Percentiles rank a stretch among this genome's conserved stretches.
These are phyloP conservation scores for Coemansia sp. DNA, from an alignment of 192 early-diverging fungal genomes.

Conservation along the genomic window DNA sequence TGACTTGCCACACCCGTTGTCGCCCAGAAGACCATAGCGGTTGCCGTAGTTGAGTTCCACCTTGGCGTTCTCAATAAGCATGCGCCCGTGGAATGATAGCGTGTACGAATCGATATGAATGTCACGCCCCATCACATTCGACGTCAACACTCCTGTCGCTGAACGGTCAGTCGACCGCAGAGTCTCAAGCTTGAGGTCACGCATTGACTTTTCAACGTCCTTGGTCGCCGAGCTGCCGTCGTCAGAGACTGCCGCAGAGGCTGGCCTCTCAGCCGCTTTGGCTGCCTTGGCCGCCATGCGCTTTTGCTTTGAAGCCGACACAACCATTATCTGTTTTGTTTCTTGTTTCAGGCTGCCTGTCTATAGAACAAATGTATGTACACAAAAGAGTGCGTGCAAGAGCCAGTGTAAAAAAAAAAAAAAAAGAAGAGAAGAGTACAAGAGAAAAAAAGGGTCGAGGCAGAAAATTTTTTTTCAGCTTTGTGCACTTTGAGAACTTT, in stretches of 20 bases:
- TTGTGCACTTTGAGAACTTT: neutral
- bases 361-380: neutral
- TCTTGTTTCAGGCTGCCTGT: neutral
- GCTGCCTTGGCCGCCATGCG: conserved; percentile 73
- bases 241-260: conserved; percentile 23
- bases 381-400: neutral
- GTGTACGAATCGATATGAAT: conserved; percentile 95
- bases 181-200: conserved; percentile 62
- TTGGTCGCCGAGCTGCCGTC: conserved; percentile 10
- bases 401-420: neutral
- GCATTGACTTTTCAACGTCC: conserved; percentile 49
- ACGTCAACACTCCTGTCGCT: conserved; percentile 87
- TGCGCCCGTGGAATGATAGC: conserved; percentile 90
- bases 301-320: conserved; percentile 75
- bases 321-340: conserved; percentile 49
- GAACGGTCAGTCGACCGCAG: conserved; percentile 65
- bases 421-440: neutral
- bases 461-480: neutral
- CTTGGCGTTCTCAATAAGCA: conserved; percentile 87
- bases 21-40: conserved; percentile 92
- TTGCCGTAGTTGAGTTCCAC: conserved; percentile 99
- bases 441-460: neutral
- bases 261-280: conserved; percentile 46
- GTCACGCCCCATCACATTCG: conserved; percentile 87
- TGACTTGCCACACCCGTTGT: conserved; percentile 95